These are phyloP conservation scores for Cryptococcus jaspeensis DNA, from an alignment of 1,284 basidiomycete genomes.

Conservation along the genomic window DNA sequence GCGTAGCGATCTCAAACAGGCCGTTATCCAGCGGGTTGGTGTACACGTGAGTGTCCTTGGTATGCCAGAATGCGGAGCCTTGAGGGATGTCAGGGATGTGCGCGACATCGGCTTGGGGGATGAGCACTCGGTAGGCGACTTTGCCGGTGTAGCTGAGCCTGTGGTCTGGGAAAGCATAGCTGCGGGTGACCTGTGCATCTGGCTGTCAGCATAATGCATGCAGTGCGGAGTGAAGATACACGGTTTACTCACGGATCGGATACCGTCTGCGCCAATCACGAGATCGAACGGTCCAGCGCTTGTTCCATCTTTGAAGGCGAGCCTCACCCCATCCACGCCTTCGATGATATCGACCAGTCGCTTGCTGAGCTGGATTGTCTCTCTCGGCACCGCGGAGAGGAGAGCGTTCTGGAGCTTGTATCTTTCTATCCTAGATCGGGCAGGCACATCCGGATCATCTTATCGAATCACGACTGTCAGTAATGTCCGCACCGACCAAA, in stretches of 20 bases:
- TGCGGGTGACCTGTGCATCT: too few species aligned
- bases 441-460: conserved; percentile 7
- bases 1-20: conserved; percentile 29
- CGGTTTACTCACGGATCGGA: too few species aligned
- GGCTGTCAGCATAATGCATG: neutral
- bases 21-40: conserved; percentile 28
- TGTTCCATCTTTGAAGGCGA: conserved; percentile 17
- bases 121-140: conserved; percentile 28
- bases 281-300: conserved; percentile 17
- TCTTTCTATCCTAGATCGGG: conserved; percentile 14
- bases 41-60: conserved; percentile 29
- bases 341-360: conserved; percentile 7
- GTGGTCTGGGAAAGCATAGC: conserved; percentile 34
- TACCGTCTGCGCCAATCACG: conserved; percentile 27
- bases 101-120: conserved; percentile 26
- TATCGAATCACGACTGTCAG: neutral
- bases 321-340: conserved; percentile 1
- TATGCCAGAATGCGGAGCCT: conserved; percentile 29
- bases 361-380: conserved; percentile 16
- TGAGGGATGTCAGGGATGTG: conserved; percentile 25
- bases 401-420: conserved; percentile 23
- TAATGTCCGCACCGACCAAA: too few species aligned
- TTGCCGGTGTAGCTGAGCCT: conserved; percentile 32
- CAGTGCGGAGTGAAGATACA: neutral
- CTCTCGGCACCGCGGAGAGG: conserved; percentile 11